Evolutionary conservation across 331 rosid genomes (phyloP).

Genomic region (Malus hybrid): DNA sequence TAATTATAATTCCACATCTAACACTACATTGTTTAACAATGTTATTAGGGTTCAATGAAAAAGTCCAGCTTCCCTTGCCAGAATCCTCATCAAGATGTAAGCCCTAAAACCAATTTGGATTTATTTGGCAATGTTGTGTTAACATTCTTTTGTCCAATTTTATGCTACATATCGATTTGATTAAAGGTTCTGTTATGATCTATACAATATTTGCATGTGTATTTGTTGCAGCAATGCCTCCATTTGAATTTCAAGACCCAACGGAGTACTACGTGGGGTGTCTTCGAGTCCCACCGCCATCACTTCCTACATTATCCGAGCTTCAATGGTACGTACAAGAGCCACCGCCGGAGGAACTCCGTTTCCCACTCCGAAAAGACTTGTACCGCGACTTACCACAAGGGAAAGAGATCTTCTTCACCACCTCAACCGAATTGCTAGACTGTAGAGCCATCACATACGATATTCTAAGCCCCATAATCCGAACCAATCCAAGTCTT

Average conservation of each 20-base stretch:
- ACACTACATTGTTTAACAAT: neutral
- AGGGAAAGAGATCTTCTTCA: conserved; percentile 69
- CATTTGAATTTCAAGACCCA: conserved; percentile 73
- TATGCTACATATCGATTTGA: neutral
- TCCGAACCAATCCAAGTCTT: conserved; percentile 45
- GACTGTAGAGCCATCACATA: conserved; percentile 60
- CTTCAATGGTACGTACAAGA: conserved; percentile 60
- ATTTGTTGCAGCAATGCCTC: conserved; percentile 41
- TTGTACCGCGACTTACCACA: conserved; percentile 67
- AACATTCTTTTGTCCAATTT: neutral
- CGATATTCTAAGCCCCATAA: conserved; percentile 55
- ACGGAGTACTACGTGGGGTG: conserved; percentile 63
- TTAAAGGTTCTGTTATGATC: neutral
- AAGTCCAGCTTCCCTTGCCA: conserved; percentile 36
- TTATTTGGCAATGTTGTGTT: neutral
- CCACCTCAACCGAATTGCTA: conserved; percentile 37
- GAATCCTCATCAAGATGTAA: conserved; percentile 62
- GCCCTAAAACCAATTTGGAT: conserved; percentile 11
- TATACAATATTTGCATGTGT: neutral
- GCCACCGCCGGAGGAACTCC: conserved; percentile 70
- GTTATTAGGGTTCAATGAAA: conserved; percentile 36
- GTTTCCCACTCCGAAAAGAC: conserved; percentile 67
- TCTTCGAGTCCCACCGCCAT: conserved; percentile 44
- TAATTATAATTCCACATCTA: neutral
- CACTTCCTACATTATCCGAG: conserved; percentile 60